Evolutionary conservation across 1,284 basidiomycete genomes (phyloP), one percentile per base, ranked within the genome.

Genomic region (Malassezia dermatis): DNA sequence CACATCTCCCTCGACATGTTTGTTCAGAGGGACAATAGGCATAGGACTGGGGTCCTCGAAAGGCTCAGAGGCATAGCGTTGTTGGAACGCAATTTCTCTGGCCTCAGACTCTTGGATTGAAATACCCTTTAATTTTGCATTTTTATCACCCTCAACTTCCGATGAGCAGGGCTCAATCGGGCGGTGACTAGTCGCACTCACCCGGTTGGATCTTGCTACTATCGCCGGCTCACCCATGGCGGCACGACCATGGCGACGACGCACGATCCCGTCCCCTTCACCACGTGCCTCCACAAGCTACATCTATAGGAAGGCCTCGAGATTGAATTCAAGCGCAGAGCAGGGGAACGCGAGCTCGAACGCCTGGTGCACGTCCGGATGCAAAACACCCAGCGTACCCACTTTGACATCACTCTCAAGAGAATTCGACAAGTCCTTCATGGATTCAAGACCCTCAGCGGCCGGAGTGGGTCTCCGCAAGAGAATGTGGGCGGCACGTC

Each of bases 281-380:
- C 28, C 44, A 32, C 13, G 44, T 17, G 28, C 27, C 27, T 32
- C 30, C 37, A 39, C 37, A 10, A 21, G 17, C 13, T 45, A 17
- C 1, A 21, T 26, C 42, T 86, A 89, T 77, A 89, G 84, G 80
- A 98, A 89, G 13, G 85, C 86, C 76, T 94, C 89, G 46, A 98
- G 79, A 46, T 85, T 86, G 75, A 98, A 89, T 80, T 99, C 94
- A 57, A 99, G 78, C 10, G 85, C 85, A 15, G 90, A 94, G 76
- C 90, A 95, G n/a, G 93, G 94, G 77, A 88, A 91, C 44, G 82
- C 82, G 63, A 98, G 62, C 32, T 57, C 52, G 43, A 69, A 73
- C 47, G 62, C 63, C 4, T 52, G 46, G 13, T 72, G 49, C 37
- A 73, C 71, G 7, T 65, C 56, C 8, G 71, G 71, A 48, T 73